Evolutionary conservation across 1,284 basidiomycete genomes (phyloP).

Genomic region (Ceratobasidium sp.): DNA sequence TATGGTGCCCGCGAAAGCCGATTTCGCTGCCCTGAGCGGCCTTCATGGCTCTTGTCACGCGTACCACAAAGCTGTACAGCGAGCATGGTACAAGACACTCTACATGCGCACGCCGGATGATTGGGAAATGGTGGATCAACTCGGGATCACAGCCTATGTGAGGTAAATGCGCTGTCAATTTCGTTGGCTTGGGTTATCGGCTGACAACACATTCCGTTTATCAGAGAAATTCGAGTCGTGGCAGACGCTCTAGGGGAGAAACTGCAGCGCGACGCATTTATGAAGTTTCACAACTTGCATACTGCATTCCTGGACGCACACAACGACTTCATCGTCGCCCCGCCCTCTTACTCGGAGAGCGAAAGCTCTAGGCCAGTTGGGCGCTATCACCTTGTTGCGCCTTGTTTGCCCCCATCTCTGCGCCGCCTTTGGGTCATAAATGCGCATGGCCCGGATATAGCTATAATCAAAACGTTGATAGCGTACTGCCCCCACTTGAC

Average conservation of each 20-base stretch:
- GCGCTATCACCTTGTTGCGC: constrained; percentile 28
- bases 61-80: constrained; percentile 25
- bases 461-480: constrained; percentile 18
- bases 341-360: no score
- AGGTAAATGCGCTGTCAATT: background rate
- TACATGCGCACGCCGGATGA: constrained; percentile 2
- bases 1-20: background rate
- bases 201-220: no score
- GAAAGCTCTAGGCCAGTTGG: constrained; percentile 1
- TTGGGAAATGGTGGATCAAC: constrained; percentile 7
- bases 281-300: constrained; percentile 11
- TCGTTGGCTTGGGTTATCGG: background rate
- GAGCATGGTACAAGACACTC: constrained; percentile 8
- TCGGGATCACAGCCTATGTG: constrained; percentile 6
- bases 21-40: background rate
- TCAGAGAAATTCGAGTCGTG: constrained; percentile 11
- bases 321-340: background rate
- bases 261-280: background rate
- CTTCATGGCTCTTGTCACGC: background rate
- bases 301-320: constrained; percentile 26
- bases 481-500: constrained; percentile 20
- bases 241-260: constrained; percentile 8
- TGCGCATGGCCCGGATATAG: constrained; percentile 36
- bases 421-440: constrained; percentile 30
- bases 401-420: constrained; percentile 19